phyloP scores from a whole-genome alignment of 305 asterid species.

The Galium porrigens region DNA sequence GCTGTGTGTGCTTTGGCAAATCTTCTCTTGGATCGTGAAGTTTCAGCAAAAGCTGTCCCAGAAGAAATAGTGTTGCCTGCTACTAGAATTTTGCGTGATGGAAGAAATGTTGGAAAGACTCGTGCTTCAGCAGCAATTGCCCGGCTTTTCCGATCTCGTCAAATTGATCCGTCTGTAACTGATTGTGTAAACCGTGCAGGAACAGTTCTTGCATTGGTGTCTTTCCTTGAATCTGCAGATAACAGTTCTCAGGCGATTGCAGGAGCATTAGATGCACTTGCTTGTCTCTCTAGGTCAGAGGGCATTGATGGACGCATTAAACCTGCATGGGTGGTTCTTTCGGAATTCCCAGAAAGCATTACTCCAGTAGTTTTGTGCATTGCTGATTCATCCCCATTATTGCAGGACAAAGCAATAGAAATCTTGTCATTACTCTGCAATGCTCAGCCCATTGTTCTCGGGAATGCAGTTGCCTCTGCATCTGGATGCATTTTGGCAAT shows the following conservation, averaged over 20 bases:
- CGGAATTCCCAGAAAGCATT: conserved; percentile 70
- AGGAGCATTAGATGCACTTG: conserved; percentile 77
- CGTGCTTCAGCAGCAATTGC: conserved; percentile 91
- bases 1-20: conserved; percentile 94
- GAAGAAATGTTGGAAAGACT: conserved; percentile 54
- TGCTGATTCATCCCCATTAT: conserved; percentile 53
- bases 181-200: conserved; percentile 77
- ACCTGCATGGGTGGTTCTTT: conserved; percentile 90
- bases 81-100: conserved; percentile 75
- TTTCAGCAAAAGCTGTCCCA: conserved; percentile 49
- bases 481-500: conserved; percentile 67
- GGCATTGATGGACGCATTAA: conserved; percentile 46
- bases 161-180: conserved; percentile 44
- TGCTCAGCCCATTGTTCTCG: conserved; percentile 65
- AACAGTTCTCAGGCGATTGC: conserved; percentile 54
- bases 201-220: conserved; percentile 81
- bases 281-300: conserved; percentile 53
- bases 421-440: conserved; percentile 60
- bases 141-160: conserved; percentile 65
- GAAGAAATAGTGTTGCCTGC: conserved; percentile 83
- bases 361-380: conserved; percentile 71
- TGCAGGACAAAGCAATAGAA: conserved; percentile 90
- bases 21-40: conserved; percentile 75
- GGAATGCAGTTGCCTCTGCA: conserved; percentile 49
- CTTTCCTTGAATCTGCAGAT: conserved; percentile 66